Evolutionary conservation across 2,329 filamentous ascomycete species (phyloP).

Genomic region (Calonectria fujianensis): DNA sequence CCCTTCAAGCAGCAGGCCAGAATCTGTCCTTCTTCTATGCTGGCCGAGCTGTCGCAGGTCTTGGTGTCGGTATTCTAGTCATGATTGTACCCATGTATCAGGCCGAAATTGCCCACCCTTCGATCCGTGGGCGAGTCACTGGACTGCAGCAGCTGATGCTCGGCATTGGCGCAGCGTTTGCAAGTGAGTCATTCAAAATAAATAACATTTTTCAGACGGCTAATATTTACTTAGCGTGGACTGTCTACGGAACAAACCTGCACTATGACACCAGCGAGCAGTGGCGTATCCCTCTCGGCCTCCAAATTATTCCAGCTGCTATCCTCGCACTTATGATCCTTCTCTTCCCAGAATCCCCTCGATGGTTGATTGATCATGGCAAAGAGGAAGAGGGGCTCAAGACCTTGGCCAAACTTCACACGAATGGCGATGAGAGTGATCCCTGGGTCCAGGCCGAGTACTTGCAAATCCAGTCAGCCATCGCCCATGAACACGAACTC

Average conservation of each 20-base stretch:
- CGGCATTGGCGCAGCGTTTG: constrained; percentile 82
- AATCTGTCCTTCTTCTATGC: constrained; percentile 77
- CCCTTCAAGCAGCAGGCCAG: constrained; percentile 81
- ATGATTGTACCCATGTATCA: constrained; percentile 77
- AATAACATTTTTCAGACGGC: not conserved
- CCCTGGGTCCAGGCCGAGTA: constrained; percentile 83
- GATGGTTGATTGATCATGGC: constrained; percentile 79
- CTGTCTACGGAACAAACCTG: constrained; percentile 73
- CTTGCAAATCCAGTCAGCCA: constrained; percentile 79
- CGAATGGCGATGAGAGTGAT: constrained; percentile 79
- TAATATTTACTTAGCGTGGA: constrained; percentile 72
- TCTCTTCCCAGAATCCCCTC: constrained; percentile 49
- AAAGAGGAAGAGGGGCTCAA: constrained; percentile 76
- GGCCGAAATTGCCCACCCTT: constrained; percentile 84
- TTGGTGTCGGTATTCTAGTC: constrained; percentile 62
- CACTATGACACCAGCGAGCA: constrained; percentile 31
- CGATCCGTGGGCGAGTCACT: constrained; percentile 83
- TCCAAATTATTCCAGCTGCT: constrained; percentile 44
- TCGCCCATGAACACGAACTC: constrained; percentile 79
- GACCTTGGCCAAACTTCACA: constrained; percentile 81
- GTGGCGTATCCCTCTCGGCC: constrained; percentile 48
- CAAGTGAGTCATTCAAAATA: not conserved
- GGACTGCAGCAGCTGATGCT: constrained; percentile 88
- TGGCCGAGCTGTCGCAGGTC: constrained; percentile 80
- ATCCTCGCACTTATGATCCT: constrained; percentile 47